Evolutionary conservation across 1,139 yeast genomes (phyloP).

Genomic region (Candida neerlandica): DNA sequence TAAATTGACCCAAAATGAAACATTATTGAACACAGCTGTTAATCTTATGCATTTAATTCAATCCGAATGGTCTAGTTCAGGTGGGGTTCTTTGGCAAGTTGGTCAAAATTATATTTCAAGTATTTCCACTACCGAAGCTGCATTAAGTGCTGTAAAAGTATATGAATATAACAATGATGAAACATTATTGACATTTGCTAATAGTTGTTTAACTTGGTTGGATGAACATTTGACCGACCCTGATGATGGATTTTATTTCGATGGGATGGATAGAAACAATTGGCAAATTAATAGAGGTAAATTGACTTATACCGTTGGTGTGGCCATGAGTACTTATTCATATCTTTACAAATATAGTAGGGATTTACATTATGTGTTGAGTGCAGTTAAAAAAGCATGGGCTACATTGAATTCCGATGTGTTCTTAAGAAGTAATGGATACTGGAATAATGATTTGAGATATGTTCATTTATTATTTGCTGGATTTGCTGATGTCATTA

Average conservation of each 20-base stretch:
- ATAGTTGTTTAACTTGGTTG: slow-evolving; percentile 25
- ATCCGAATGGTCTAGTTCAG: slow-evolving; percentile 24
- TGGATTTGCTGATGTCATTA: slow-evolving; percentile 27
- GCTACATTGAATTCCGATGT: slow-evolving; percentile 22
- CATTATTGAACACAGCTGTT: slow-evolving; percentile 22
- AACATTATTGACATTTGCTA: slow-evolving; percentile 24
- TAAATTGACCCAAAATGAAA: slow-evolving; percentile 17
- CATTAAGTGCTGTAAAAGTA: slow-evolving; percentile 32
- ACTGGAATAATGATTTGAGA: slow-evolving; percentile 29
- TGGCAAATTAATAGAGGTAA: slow-evolving; percentile 29
- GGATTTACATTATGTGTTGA: slow-evolving; percentile 19
- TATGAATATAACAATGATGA: slow-evolving; percentile 23
- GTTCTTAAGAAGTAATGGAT: slow-evolving; percentile 26
- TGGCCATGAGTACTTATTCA: slow-evolving; percentile 34
- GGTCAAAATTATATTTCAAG: slow-evolving; percentile 30
- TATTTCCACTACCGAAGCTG: slow-evolving; percentile 38
- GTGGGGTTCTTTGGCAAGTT: slow-evolving; percentile 35
- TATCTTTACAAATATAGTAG: slow-evolving; percentile 23
- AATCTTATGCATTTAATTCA: slow-evolving; percentile 20
- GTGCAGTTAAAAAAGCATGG: slow-evolving; percentile 14
- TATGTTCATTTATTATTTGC: slow-evolving; percentile 28
- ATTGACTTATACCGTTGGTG: slow-evolving; percentile 40
- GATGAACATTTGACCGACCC: slow-evolving; percentile 27
- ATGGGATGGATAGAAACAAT: slow-evolving; percentile 22
- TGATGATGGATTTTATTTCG: slow-evolving; percentile 26